These are phyloP conservation scores for Epicoccum sorghinum DNA, from an alignment of 2,329 filamentous ascomycete species.

Conservation along the genomic window DNA sequence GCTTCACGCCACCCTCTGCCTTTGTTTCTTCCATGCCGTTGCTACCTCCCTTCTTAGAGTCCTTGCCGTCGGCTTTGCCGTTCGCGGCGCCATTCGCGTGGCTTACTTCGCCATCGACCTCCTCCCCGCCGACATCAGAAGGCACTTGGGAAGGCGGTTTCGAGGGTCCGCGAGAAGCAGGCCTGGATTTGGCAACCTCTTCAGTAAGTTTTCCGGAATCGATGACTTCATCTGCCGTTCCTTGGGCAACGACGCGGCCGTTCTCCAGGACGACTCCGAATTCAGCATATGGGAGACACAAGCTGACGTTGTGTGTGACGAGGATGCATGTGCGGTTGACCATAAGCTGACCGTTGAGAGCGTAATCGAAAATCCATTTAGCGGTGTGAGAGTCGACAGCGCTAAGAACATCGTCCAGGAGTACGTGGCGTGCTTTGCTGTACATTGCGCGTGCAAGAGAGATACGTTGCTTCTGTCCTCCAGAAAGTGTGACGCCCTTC, in stretches of 20 bases:
- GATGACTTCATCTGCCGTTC: slow-evolving; percentile 78
- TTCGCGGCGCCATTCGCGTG: slow-evolving; percentile 59
- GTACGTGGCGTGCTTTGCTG: slow-evolving; percentile 86
- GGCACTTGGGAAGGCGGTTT: slow-evolving; percentile 77
- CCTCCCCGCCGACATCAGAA: slow-evolving; percentile 67
- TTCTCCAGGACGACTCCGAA: slow-evolving; percentile 88
- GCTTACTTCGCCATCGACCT: slow-evolving; percentile 31
- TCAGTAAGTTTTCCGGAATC: slow-evolving; percentile 88
- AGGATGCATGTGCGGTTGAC: slow-evolving; percentile 86
- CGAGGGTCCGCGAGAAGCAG: slow-evolving; percentile 73
- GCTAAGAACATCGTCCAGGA: slow-evolving; percentile 94
- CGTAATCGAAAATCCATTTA: slow-evolving; percentile 97
- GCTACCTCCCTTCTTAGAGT: slow-evolving; percentile 57
- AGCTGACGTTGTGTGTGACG: slow-evolving; percentile 92
- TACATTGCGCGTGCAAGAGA: slow-evolving; percentile 97
- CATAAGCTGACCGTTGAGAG: slow-evolving; percentile 90
- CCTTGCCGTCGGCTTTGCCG: slow-evolving; percentile 52
- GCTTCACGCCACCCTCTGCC: slow-evolving; percentile 84
- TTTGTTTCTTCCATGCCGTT: slow-evolving; percentile 68
- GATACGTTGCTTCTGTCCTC: slow-evolving; percentile 96
- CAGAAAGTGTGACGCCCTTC: slow-evolving; percentile 95
- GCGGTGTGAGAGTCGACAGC: slow-evolving; percentile 97
- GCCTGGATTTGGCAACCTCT: slow-evolving; percentile 76
- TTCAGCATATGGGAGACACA: slow-evolving; percentile 80
- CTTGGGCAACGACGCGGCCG: slow-evolving; percentile 77